Conservation (phyloP, 768 basidiomycete genomes). For the Ephemerocybe angulata region DNA sequence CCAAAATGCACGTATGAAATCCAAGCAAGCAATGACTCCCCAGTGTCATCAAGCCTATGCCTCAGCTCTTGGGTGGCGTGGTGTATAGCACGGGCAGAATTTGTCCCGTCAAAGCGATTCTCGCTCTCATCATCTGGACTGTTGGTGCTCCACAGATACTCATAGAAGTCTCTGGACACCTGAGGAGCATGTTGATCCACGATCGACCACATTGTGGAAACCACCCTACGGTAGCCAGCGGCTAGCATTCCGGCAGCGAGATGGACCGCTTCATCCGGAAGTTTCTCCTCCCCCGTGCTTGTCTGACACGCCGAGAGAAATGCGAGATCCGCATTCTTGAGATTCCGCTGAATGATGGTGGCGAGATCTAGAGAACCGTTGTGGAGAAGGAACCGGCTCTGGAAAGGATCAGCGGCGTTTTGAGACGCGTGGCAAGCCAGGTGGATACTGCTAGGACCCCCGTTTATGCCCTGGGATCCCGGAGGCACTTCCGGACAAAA, state of each 20-base stretch:
- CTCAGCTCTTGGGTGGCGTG: neutral
- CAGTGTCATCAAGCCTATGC: neutral
- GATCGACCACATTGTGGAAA: constrained; percentile 41
- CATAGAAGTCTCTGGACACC: constrained; percentile 28
- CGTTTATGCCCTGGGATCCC: no score
- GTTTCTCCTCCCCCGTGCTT: no score
- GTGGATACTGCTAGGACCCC: no score
- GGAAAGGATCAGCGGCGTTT: no score
- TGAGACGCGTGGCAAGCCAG: no score
- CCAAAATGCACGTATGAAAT: neutral
- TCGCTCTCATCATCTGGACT: neutral
- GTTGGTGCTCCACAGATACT: neutral
- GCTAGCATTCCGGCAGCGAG: constrained; percentile 35
- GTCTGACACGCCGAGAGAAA: no score
- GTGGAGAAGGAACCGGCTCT: no score
- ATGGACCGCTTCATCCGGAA: constrained; percentile 29
- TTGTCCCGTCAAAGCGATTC: neutral
- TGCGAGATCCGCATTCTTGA: no score
- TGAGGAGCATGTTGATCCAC: constrained; percentile 28
- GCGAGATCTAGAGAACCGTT: no score
- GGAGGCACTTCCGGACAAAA: no score
- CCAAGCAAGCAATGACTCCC: neutral
- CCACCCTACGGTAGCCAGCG: constrained; percentile 20
- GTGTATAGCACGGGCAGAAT: neutral
- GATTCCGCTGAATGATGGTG: no score